These are phyloP conservation scores for Pulicaria dysenterica DNA, from an alignment of 129 eudicot genomes.

Conservation along the genomic window DNA sequence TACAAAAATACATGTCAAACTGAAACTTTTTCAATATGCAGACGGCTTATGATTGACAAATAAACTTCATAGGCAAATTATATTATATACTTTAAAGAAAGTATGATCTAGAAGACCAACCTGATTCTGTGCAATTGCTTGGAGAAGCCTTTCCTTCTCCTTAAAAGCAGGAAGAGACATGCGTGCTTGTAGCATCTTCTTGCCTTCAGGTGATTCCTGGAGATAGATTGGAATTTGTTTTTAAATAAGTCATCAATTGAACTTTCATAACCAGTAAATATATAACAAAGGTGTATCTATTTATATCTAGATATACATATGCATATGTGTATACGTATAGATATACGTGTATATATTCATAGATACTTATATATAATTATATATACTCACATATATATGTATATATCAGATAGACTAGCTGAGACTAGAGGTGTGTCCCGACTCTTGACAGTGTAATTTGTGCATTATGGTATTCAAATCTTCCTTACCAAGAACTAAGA, in stretches of 20 bases:
- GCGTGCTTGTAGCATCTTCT: constrained; percentile 75
- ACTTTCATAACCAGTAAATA: background rate
- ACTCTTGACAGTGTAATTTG: background rate
- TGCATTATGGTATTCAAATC: background rate
- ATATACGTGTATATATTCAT: background rate
- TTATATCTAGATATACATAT: background rate
- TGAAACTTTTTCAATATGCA: background rate
- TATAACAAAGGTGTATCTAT: background rate
- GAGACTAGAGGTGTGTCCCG: background rate
- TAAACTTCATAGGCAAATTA: background rate
- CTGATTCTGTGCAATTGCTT: constrained; percentile 97
- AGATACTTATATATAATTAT: background rate
- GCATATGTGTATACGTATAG: no score
- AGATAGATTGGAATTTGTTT: constrained; percentile 9
- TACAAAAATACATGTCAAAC: background rate
- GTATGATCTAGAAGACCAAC: constrained; percentile 41
- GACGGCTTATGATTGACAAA: constrained; percentile 18
- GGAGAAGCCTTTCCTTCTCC: constrained; percentile 95
- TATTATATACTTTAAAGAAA: constrained; percentile 11
- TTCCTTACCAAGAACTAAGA: background rate
- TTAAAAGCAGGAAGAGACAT: constrained; percentile 90
- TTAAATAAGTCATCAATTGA: constrained; percentile 2
- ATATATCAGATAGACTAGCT: background rate
- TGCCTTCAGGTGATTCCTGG: constrained; percentile 99
- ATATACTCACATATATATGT: background rate